A percentile compares a stretch with the other conserved stretches of the same genome.
Evolutionary conservation across 352 stramenopile genomes (phyloP).

Genomic region (Aphanomyces cochlioides): DNA sequence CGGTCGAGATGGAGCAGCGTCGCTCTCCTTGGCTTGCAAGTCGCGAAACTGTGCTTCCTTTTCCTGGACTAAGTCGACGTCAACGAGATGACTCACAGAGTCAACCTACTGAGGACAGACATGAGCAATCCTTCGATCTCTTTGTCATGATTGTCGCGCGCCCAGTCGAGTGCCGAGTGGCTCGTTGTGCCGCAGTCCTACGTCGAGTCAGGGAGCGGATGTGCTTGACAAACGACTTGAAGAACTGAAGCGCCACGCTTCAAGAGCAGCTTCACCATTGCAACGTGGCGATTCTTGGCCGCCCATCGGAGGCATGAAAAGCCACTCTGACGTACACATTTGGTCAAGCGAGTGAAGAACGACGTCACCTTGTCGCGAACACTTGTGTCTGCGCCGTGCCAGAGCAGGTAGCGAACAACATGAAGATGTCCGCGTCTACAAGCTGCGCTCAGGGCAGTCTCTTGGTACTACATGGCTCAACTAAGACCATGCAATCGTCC

Average conservation of each 20-base stretch:
- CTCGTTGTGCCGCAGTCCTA: slow-evolving; percentile 22
- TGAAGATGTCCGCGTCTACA: slow-evolving; percentile 11
- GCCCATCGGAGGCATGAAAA: slow-evolving; percentile 29
- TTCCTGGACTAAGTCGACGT: slow-evolving; percentile 18
- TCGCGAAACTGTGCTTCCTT: slow-evolving; percentile 2
- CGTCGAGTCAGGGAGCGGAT: not conserved
- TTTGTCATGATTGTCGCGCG: slow-evolving; percentile 15
- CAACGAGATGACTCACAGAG: not conserved
- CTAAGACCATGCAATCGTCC: not conserved
- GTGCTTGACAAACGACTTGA: not conserved
- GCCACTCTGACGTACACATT: not conserved
- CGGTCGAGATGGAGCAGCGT: not conserved
- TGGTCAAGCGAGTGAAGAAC: not conserved
- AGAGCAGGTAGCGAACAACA: slow-evolving; percentile 16
- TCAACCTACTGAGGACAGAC: not conserved
- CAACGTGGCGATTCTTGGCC: slow-evolving; percentile 14
- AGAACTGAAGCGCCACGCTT: slow-evolving; percentile 13
- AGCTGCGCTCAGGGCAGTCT: slow-evolving; percentile 19
- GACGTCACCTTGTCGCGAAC: slow-evolving; percentile 25
- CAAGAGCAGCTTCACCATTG: slow-evolving; percentile 8
- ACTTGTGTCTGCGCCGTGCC: slow-evolving; percentile 8
- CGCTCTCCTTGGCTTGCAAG: not conserved
- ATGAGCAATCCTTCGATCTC: slow-evolving; percentile 16
- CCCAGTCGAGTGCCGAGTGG: slow-evolving; percentile 25
- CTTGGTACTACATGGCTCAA: slow-evolving; percentile 2